Conservation (phyloP, 768 basidiomycete species). For the Suillus variegatus region DNA sequence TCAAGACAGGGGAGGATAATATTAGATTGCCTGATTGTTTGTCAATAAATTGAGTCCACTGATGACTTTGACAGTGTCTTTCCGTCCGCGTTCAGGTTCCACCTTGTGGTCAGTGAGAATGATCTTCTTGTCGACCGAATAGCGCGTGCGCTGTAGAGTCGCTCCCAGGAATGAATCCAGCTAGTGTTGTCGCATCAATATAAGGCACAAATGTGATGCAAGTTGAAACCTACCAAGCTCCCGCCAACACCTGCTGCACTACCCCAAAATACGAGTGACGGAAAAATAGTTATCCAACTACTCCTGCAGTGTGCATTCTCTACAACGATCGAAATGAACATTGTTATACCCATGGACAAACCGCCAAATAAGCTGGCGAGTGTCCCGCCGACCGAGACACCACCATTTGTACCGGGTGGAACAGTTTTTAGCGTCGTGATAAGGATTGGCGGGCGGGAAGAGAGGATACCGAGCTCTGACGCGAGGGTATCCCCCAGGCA, state of each 20-base stretch:
- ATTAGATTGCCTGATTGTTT: conserved; percentile 72
- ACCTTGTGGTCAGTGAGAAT: conserved; percentile 61
- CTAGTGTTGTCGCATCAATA: conserved; percentile 35
- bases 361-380: conserved; percentile 76
- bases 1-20: neutral
- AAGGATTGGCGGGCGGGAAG: conserved; percentile 64
- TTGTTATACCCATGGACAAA: conserved; percentile 61
- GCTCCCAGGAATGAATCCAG: conserved; percentile 88
- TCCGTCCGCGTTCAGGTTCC: conserved; percentile 20
- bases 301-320: conserved; percentile 62
- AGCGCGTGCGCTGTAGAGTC: conserved; percentile 80
- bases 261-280: conserved; percentile 59
- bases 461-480: conserved; percentile 90
- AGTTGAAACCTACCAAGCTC: conserved; percentile 56
- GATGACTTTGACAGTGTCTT: conserved; percentile 55
- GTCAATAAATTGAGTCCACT: conserved; percentile 69
- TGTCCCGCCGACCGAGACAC: conserved; percentile 75
- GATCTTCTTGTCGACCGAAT: conserved; percentile 57
- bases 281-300: conserved; percentile 38
- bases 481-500: conserved; percentile 92
- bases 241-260: conserved; percentile 71
- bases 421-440: conserved; percentile 77
- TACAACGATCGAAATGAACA: conserved; percentile 54
- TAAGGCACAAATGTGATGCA: conserved; percentile 1
- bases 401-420: conserved; percentile 92